Percentiles rank a stretch among this genome's conserved stretches.
phyloP scores from a whole-genome alignment of 2,329 filamentous ascomycete species.

The Stemphylium lycopersici region DNA sequence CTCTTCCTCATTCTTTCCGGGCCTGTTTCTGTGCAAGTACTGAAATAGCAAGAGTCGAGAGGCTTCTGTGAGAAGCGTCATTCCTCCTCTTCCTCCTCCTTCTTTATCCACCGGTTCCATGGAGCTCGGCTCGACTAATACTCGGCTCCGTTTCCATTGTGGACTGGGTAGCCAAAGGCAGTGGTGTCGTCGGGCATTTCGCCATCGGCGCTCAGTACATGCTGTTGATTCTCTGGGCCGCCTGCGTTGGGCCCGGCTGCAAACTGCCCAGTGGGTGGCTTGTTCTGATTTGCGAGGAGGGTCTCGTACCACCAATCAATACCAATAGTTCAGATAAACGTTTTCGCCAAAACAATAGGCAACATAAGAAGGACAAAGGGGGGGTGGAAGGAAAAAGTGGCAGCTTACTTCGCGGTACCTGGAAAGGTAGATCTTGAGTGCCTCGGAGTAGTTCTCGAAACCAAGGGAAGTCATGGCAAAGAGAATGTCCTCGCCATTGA shows the following conservation, averaged over 20 bases:
- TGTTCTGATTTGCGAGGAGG: slow-evolving; percentile 74
- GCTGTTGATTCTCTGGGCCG: slow-evolving; percentile 49
- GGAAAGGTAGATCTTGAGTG: slow-evolving; percentile 95
- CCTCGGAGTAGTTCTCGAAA: slow-evolving; percentile 98
- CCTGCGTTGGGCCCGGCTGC: slow-evolving; percentile 44
- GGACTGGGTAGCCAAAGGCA: slow-evolving; percentile 50
- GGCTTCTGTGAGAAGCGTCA: slow-evolving; percentile 9
- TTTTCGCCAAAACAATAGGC: slow-evolving; percentile 48
- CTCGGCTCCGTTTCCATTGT: slow-evolving; percentile 51
- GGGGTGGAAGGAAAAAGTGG: slow-evolving; percentile 34
- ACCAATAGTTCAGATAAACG: slow-evolving; percentile 57
- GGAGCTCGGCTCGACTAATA: slow-evolving; percentile 41
- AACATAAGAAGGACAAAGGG: slow-evolving; percentile 43
- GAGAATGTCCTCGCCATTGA: slow-evolving; percentile 97
- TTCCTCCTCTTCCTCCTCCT: neutral
- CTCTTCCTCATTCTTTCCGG: slow-evolving; percentile 2
- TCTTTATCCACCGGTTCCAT: slow-evolving; percentile 9
- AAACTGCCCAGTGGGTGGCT: slow-evolving; percentile 56
- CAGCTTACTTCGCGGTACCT: slow-evolving; percentile 94
- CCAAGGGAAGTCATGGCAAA: slow-evolving; percentile 99
- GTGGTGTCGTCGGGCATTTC: slow-evolving; percentile 53
- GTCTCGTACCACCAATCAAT: slow-evolving; percentile 68
- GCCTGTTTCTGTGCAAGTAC: slow-evolving; percentile 19
- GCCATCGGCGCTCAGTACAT: slow-evolving; percentile 52
- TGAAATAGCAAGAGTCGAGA: slow-evolving; percentile 20